Base-by-base conservation (phyloP, 768 basidiomycete genomes). In the Hydnomerulius pinastri region DNA sequence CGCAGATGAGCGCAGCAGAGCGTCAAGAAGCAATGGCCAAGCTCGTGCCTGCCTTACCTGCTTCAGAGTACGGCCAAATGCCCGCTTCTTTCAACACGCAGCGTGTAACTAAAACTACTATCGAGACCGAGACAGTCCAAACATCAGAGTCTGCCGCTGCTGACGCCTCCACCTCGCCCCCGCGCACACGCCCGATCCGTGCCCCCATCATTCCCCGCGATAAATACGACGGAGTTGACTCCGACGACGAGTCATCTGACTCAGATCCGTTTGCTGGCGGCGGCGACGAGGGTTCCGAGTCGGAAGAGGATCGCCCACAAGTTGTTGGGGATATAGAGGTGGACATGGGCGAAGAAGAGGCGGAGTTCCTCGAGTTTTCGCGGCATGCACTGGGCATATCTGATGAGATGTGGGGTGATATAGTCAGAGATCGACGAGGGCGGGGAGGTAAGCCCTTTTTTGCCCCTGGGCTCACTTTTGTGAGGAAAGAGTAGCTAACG, bases 321-420 rank as follows among this genome's bases (percentile, higher is more conserved):
- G 78, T 95, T 3, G 83, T 90, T 2, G 90, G 86, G 13, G 89
- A 93, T 18, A 71, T 92, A 4, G 93, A 94, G 59, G 78, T 94
- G 28, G 87, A 97, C 57, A 96, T 98, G 92, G 82, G 76, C 1
- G 87, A 91, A 59, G 97, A 99, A 69, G 82, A 92, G 69, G 92
- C 90, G 59, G 96, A 97, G 58, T 99, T 98, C 57, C 71, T 99
- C 25, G 89, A 92, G 70, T 99, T 99, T 68, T 90, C 97, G 11
- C 83, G 92, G 39, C 91, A 98, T 60, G 83, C 90, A 4, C 73
- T 98, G 29, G 97, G 97, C 1, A 88, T 99, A 54, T 81, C 77
- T 36, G 87, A 94, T 56, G 83, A 83, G n/a, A 87, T 92, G 66
- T 98, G 95, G 92, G 70, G 77, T 13, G 80, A 83, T n/a, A 98